Evolutionary conservation across 257 asterid genomes (phyloP), one percentile per base, ranked within the genome.

Genomic region (Voacanga thouarsii): DNA sequence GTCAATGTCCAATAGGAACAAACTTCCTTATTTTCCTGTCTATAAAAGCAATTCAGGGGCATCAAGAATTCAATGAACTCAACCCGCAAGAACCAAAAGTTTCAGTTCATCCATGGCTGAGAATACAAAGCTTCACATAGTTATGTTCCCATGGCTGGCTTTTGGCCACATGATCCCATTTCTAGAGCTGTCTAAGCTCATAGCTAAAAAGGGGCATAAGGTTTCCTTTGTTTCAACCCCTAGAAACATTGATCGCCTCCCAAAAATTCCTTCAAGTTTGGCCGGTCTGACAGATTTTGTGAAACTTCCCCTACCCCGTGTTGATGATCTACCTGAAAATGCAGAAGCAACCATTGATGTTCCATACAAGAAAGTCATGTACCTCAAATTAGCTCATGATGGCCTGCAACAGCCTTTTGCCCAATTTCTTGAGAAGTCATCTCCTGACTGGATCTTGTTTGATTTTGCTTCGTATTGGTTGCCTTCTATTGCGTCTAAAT

Each of bases 161-260:
- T 83, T 81, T 18, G 85, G 85, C 1, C 85, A 85, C 53, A 67
- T 86, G 51, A 83, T 86, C 55, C 86, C 88, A 14, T 84, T 59
- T 63, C 70, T 82, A 39, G 85, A 84, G 74, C 84, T 84, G 0
- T 75, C 88, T 72, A 84, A 84, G 19, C 71, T 73, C 80, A 51
- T 82, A 21, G 88, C 86, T 8, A 74, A 74, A 68, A 84, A 80
- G 73, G 88, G 88, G 45, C 88, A 84, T 39, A 77, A 39, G 19
- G 71, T 84, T 72, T 55, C 83, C n/a, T 64, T 84, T 63, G 43
- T 80, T 75, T 56, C 87, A 47, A 79, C 86, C 39, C 81, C 82
- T 6, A 76, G 78, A 83, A 86, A 81, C 78, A 71, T 83, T 55
- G 47, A 74, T 37, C 88, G 94, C 44, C 94, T 91, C 77, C 96